Evolutionary conservation across 345 rosid genomes (phyloP).

Genomic region (Barbarea vulgaris): DNA sequence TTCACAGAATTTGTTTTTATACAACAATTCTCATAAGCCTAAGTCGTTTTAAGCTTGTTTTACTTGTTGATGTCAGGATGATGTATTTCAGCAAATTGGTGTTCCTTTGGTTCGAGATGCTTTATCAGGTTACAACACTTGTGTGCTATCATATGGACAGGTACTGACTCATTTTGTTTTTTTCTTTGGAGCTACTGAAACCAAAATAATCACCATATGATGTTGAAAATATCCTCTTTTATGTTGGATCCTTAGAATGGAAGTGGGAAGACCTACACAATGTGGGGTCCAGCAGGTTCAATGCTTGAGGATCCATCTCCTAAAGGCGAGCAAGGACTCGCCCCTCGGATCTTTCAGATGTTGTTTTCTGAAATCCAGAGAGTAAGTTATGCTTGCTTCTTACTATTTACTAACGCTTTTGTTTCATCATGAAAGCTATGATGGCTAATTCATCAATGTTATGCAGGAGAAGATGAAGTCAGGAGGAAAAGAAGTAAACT

Average conservation of each 20-base stretch:
- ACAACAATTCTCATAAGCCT: not conserved
- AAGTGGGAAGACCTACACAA: constrained; percentile 94
- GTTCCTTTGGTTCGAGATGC: constrained; percentile 80
- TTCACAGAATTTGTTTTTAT: not conserved
- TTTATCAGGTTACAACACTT: constrained; percentile 82
- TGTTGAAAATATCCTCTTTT: not conserved
- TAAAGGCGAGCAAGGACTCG: constrained; percentile 77
- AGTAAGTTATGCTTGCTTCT: constrained; percentile 50
- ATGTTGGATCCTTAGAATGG: constrained; percentile 56
- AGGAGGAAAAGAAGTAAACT: constrained; percentile 70
- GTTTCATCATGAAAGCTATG: not conserved
- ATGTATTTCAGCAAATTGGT: constrained; percentile 75
- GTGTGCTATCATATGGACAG: constrained; percentile 91
- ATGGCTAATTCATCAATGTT: constrained; percentile 13
- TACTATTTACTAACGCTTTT: not conserved
- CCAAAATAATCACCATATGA: not conserved
- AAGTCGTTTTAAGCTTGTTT: not conserved
- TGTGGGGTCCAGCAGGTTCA: constrained; percentile 98
- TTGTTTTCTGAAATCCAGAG: constrained; percentile 73
- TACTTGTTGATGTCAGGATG: constrained; percentile 55
- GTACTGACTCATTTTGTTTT: constrained; percentile 40
- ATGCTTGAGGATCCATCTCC: constrained; percentile 89
- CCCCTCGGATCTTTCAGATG: constrained; percentile 83
- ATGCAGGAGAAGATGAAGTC: constrained; percentile 71
- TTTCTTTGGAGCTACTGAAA: not conserved